Evolutionary conservation across 345 rosid genomes (phyloP), one percentile per base, ranked within the genome.

Genomic region (Salix purpurea): DNA sequence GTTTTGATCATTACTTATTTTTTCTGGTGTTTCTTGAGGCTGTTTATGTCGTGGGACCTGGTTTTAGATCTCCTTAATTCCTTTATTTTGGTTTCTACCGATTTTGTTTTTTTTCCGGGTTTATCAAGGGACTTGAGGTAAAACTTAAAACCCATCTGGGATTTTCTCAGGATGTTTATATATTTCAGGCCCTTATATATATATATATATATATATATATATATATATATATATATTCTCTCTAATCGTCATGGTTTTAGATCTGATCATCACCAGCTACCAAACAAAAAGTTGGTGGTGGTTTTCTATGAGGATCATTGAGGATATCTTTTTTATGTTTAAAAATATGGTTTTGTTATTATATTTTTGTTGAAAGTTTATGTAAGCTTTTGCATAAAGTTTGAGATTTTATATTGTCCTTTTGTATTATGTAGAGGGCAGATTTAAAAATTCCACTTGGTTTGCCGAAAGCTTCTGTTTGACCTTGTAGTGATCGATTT

Each of bases 321-420:
- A 44, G 46, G 44, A 37, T 54, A 24, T 14, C 36, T 71, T 71
- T 69, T 80, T 71, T 64, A 44, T 39, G 15, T 69, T 58, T 52
- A 19, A 52, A 78, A 77, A 65, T 60, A 23, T 16, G 65, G 77
- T 16, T 39, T 26, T n/a, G 76, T 81, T 81, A 75, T 83, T 79
- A 61, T 80, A 82, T 77, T 78, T 82, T 77, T 74, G 85, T 82
- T 83, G 77, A 84, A 79, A 83, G 82, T 80, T 78, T 78, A 69
- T 86, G 74, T 11, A 74, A 86, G 79, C 89, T 86, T 87, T 88
- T 16, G 69, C 71, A 58, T 34, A 82, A 88, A 84, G 85, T 79
- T 83, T 5, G 80, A 83, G 79, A 81, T 80, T 88, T 79, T 77
- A 44, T 72, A 78, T 87, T 83, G 87, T 87, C 77, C 67, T 85